Percentiles rank a stretch among this genome's conserved stretches.
Evolutionary conservation across 202 grass and related monocot genomes (phyloP).

Genomic region (Tripidium arundinaceum): DNA sequence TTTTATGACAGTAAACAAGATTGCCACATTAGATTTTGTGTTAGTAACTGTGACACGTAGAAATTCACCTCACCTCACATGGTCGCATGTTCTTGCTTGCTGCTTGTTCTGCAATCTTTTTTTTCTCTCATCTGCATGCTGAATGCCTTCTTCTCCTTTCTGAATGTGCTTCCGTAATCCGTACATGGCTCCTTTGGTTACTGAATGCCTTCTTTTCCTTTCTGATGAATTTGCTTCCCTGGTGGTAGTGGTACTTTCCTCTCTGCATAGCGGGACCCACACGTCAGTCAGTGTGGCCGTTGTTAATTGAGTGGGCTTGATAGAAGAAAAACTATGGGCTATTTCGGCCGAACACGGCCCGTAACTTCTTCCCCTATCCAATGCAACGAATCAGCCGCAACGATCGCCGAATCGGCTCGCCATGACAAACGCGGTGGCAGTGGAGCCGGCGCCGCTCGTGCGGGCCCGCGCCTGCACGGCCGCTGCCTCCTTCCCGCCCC

Average conservation of each 20-base stretch:
- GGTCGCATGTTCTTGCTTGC: background rate
- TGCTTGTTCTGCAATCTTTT: background rate
- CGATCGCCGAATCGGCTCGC: background rate
- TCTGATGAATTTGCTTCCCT: too few relatives aligned
- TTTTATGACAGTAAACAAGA: background rate
- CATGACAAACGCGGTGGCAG: background rate
- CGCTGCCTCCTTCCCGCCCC: background rate
- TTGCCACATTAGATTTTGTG: background rate
- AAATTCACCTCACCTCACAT: background rate
- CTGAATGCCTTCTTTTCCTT: background rate
- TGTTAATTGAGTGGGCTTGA: background rate
- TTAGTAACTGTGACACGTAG: background rate
- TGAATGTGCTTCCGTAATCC: too few relatives aligned
- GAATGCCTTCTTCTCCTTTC: too few relatives aligned
- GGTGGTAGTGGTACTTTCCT: too few relatives aligned
- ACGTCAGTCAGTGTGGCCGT: background rate
- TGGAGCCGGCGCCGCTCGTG: slow-evolving; percentile 14
- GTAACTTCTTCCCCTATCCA: background rate
- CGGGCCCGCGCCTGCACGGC: background rate
- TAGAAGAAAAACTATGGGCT: background rate
- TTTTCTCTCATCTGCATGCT: background rate
- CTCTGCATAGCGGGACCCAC: too few relatives aligned
- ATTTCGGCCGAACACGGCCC: background rate
- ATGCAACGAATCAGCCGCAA: background rate
- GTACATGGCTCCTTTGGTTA: too few relatives aligned